Base-by-base conservation (phyloP, 352 stramenopile genomes). In the Phytophthora sp. region DNA sequence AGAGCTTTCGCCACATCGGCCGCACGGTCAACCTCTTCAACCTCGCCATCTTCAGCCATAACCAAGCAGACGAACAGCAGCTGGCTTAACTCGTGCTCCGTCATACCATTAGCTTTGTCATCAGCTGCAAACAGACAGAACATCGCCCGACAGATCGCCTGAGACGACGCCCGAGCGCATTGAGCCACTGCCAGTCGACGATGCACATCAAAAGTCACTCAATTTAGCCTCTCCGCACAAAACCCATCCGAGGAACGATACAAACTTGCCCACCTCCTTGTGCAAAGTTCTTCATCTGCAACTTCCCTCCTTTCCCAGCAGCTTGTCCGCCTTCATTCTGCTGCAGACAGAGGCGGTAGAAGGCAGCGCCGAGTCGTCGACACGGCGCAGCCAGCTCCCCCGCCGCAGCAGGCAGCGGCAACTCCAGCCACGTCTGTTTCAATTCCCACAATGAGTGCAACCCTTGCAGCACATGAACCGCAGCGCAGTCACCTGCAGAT, bases 111-210 rank as follows among this genome's bases (percentile, higher is more conserved):
- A 23, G 66, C 59, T 35, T 53, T 52, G 5, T 31, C 11, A 38
- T 56, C 62, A 1, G 41, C 45, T 6, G 76, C 67, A 49, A 95
- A 92, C 13, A 95, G 39, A 21, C 56, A 54, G 18, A 91, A 91
- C 2, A 94, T 41, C 9, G 71, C 72, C 17, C 76, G 72, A 18
- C 74, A 62, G 18, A 92, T 79, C 5, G 71, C 69, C 52, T 89
- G 77, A 11, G 83, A 91, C 13, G 84, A 91, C 10, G 82, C 74
- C 4, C 84, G 77, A 15, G 77, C 79, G 48, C 83, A 91, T 43
- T 79, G 67, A 11, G 87, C 76, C 42, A 91, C 87, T 95, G 31
- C 17, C 42, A 38, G 35, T 10, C 20, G 21, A 38, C 21, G 18
- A 48, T 38, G 27, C 15, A 30, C 20, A 52, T n/a, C 8, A 52